A percentile compares a stretch with the other conserved stretches of the same genome.
phyloP scores from a whole-genome alignment of 169 alveolate genomes.

The Neospora caninum region DNA sequence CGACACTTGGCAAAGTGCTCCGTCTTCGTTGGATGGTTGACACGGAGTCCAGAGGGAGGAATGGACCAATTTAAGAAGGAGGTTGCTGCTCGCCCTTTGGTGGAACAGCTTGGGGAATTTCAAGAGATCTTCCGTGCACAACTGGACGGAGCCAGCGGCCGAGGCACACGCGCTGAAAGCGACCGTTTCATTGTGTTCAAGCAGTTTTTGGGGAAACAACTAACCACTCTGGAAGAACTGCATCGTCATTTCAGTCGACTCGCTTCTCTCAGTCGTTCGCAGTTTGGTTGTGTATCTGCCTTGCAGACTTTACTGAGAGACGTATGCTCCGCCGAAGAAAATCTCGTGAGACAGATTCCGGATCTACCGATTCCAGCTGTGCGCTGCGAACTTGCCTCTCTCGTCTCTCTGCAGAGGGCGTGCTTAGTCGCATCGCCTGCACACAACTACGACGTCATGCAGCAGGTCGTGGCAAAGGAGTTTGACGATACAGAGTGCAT shows the following conservation, averaged over 20 bases:
- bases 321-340: background rate
- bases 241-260: background rate
- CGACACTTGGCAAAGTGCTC: slow-evolving; percentile 63
- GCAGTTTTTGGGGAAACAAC: slow-evolving; percentile 24
- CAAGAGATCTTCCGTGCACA: slow-evolving; percentile 27
- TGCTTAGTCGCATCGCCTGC: slow-evolving; percentile 32
- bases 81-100: background rate
- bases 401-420: slow-evolving; percentile 5
- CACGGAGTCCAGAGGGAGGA: background rate
- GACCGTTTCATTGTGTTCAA: slow-evolving; percentile 19
- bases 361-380: slow-evolving; percentile 31
- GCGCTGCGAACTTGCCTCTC: background rate
- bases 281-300: background rate
- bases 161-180: slow-evolving; percentile 19
- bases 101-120: slow-evolving; percentile 26
- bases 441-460: slow-evolving; percentile 35
- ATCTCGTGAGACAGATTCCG: slow-evolving; percentile 24
- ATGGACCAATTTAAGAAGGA: slow-evolving; percentile 23
- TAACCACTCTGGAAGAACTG: background rate
- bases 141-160: background rate
- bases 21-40: slow-evolving; percentile 40
- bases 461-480: slow-evolving; percentile 40
- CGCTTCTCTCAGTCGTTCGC: slow-evolving; percentile 9
- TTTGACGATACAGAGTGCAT: slow-evolving; percentile 73
- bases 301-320: background rate